Percentiles rank a stretch among this genome's conserved stretches.
These are phyloP conservation scores for Solanum etuberosum DNA, from an alignment of 257 asterid genomes.

Conservation along the genomic window DNA sequence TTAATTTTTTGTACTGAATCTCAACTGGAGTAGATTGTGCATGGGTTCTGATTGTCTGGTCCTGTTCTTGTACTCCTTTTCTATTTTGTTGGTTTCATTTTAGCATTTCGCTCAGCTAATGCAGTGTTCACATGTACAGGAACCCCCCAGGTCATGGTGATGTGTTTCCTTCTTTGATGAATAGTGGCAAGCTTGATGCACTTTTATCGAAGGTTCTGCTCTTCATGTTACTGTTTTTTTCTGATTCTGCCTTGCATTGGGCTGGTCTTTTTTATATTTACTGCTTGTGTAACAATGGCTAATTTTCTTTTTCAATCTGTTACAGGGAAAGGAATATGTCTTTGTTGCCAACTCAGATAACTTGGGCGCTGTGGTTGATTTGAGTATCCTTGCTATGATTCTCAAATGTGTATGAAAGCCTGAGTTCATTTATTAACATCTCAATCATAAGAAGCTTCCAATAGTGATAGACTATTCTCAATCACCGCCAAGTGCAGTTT, in stretches of 20 bases:
- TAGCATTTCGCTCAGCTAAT: neutral
- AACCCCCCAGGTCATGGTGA: conserved; percentile 99
- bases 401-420: neutral
- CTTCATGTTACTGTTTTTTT: conserved; percentile 1
- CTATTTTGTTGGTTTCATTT: neutral
- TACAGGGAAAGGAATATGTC: conserved; percentile 92
- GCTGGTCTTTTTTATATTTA: neutral
- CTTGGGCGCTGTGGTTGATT: conserved; percentile 93
- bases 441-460: neutral
- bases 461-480: neutral
- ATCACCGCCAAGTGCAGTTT: neutral
- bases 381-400: conserved; percentile 68
- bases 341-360: conserved; percentile 95
- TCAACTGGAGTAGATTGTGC: neutral
- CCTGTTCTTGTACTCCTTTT: neutral
- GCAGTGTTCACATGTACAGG: conserved; percentile 35
- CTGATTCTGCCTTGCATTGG: neutral
- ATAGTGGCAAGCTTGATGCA: conserved; percentile 93
- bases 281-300: neutral
- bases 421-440: neutral
- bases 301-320: neutral
- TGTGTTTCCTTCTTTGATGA: conserved; percentile 87
- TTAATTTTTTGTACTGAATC: neutral
- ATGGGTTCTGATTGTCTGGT: neutral
- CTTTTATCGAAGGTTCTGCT: conserved; percentile 62